A percentile compares a stretch with the other conserved stretches of the same genome.
Conservation (phyloP, 495 filamentous ascomycete genomes). For the Friedmanniomyces simplex region DNA sequence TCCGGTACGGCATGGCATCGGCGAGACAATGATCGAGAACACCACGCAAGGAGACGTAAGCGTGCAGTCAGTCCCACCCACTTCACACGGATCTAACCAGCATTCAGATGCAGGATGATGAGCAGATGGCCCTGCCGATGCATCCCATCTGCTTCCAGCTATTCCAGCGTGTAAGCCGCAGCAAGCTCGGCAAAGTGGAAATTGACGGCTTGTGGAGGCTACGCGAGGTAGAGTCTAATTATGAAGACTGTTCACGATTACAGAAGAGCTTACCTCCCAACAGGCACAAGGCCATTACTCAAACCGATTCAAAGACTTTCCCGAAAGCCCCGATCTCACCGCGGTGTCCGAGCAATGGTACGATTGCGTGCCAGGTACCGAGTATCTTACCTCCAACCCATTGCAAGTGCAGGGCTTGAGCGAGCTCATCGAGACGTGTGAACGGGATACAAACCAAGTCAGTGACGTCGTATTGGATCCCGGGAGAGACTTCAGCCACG, state of each 20-base stretch:
- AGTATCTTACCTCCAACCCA: background rate
- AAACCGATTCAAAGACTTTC: background rate
- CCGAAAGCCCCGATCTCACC: background rate
- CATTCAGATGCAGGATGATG: background rate
- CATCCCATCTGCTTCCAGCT: conserved; percentile 3
- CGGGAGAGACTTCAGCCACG: background rate
- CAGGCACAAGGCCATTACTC: background rate
- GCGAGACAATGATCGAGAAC: background rate
- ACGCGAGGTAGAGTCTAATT: background rate
- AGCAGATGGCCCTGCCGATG: background rate
- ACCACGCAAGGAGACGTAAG: background rate
- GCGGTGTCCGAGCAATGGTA: background rate
- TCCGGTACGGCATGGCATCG: background rate
- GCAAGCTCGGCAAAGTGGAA: background rate
- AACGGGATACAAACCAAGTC: background rate
- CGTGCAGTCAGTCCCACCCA: too few relatives aligned
- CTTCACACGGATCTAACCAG: too few relatives aligned
- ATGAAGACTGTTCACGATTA: background rate
- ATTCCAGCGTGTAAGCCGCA: conserved; percentile 2
- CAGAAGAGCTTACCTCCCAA: too few relatives aligned
- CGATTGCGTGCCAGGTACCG: background rate
- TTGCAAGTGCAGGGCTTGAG: background rate
- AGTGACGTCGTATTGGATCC: background rate
- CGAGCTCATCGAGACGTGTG: background rate
- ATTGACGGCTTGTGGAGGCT: conserved; percentile 7